Conservation (phyloP, 305 asterid species). For the Euphrasia arctica region DNA sequence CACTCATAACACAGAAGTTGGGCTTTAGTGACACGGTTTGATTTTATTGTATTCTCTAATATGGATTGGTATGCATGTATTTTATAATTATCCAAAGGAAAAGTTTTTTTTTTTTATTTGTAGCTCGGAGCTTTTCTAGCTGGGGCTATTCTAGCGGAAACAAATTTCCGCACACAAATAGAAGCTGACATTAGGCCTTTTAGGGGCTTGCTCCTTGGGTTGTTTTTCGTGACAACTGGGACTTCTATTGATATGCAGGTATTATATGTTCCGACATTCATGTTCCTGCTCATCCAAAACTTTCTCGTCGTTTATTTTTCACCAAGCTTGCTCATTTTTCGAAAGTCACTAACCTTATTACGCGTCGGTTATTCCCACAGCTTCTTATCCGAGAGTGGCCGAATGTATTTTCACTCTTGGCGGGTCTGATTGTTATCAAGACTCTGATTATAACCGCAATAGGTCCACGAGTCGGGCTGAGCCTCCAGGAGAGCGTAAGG, state of each 20-base stretch:
- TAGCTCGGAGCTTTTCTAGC: conserved; percentile 99
- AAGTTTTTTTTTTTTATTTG: conserved; percentile 25
- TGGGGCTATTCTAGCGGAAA: conserved; percentile 94
- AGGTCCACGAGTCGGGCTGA: conserved; percentile 85
- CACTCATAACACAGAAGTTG: conserved; percentile 86
- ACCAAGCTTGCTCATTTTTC: conserved; percentile 6
- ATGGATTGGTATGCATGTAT: conserved; percentile 22
- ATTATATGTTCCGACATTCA: conserved; percentile 14
- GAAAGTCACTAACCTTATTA: conserved; percentile 23
- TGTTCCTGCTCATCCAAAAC: neutral
- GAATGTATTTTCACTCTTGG: conserved; percentile 87
- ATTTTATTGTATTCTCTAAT: conserved; percentile 25
- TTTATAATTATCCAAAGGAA: conserved; percentile 11
- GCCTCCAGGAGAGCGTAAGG: conserved; percentile 90
- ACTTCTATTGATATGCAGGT: conserved; percentile 96
- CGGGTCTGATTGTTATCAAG: conserved; percentile 86
- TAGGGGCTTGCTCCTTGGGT: conserved; percentile 93
- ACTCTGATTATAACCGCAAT: conserved; percentile 55
- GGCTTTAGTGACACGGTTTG: conserved; percentile 99
- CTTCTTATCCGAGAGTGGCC: conserved; percentile 99
- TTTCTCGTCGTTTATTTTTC: conserved; percentile 12
- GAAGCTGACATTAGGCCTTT: conserved; percentile 99
- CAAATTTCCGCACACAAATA: conserved; percentile 95
- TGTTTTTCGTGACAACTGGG: conserved; percentile 97
- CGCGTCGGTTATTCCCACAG: conserved; percentile 44